These are phyloP conservation scores for Oxyria digyna DNA, from an alignment of 148 eudicot genomes.

Conservation along the genomic window DNA sequence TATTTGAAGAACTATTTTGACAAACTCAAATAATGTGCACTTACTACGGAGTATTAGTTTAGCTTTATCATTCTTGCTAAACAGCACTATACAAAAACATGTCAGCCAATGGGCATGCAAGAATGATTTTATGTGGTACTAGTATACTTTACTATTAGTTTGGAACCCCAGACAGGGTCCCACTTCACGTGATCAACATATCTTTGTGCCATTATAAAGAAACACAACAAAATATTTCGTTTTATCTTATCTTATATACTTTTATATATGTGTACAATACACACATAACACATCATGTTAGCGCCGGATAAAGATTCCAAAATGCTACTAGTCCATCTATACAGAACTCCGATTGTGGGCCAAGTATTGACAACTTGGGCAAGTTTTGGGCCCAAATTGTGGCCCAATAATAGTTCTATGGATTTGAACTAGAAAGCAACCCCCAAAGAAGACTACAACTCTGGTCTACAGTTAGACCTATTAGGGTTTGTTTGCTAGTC, in stretches of 20 bases:
- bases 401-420: constrained; percentile 3
- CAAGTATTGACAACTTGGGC: neutral
- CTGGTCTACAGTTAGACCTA: neutral
- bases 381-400: neutral
- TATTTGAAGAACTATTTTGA: neutral
- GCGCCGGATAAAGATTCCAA: neutral
- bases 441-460: neutral
- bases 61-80: neutral
- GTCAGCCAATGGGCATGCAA: constrained; percentile 6
- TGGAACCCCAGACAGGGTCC: constrained; percentile 7
- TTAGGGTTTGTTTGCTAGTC: too few species aligned
- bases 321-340: neutral
- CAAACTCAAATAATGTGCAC: neutral
- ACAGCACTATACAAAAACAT: neutral
- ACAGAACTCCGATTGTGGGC: neutral
- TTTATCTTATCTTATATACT: constrained; percentile 8
- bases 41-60: neutral
- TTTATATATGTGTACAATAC: neutral
- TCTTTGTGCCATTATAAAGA: constrained; percentile 6
- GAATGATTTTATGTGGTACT: neutral
- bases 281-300: constrained; percentile 7
- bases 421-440: neutral
- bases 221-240: neutral
- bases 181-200: constrained; percentile 7
- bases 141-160: neutral